Percentiles rank a stretch among this genome's conserved stretches.
Evolutionary conservation across 352 stramenopile species (phyloP).

Genomic region (Bremia lactucae): DNA sequence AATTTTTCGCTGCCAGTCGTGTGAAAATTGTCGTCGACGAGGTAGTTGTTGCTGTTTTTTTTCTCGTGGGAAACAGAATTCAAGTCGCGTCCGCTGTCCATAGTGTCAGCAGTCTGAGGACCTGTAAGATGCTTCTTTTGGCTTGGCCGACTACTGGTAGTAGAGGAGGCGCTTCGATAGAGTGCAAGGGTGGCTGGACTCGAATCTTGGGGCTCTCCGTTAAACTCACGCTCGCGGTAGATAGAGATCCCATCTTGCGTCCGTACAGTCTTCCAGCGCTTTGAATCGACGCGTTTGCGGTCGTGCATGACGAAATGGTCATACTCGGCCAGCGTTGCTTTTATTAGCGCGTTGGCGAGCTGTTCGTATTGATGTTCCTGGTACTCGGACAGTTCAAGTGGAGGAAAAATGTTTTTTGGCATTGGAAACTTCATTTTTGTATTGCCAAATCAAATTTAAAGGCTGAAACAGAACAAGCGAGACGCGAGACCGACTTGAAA

Average conservation of each 20-base stretch:
- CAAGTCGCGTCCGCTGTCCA: conserved; percentile 7
- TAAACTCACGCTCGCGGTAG: conserved; percentile 25
- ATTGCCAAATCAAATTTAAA: no score
- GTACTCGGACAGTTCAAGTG: conserved; percentile 26
- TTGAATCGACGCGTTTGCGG: conserved; percentile 24
- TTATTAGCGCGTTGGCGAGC: conserved; percentile 38
- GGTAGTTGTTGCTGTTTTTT: conserved; percentile 8
- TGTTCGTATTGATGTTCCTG: conserved; percentile 37
- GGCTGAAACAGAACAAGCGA: conserved; percentile 4
- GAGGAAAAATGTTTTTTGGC: conserved; percentile 34
- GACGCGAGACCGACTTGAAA: not conserved
- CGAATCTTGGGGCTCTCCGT: conserved; percentile 12
- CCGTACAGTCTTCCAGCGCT: conserved; percentile 33
- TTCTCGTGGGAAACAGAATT: conserved; percentile 11
- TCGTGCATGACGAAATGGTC: conserved; percentile 31
- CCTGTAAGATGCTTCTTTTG: conserved; percentile 6
- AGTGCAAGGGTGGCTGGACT: conserved; percentile 12
- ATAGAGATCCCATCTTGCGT: conserved; percentile 31
- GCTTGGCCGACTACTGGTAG: conserved; percentile 16
- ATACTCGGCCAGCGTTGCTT: conserved; percentile 34
- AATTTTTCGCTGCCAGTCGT: conserved; percentile 9
- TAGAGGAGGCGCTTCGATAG: conserved; percentile 15
- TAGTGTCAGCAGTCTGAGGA: conserved; percentile 9
- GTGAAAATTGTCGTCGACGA: conserved; percentile 12
- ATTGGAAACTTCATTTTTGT: conserved; percentile 44